Percentiles rank a stretch among this genome's conserved stretches.
Evolutionary conservation across 1,284 basidiomycete species (phyloP).

Genomic region (Cryptococcus sp.): DNA sequence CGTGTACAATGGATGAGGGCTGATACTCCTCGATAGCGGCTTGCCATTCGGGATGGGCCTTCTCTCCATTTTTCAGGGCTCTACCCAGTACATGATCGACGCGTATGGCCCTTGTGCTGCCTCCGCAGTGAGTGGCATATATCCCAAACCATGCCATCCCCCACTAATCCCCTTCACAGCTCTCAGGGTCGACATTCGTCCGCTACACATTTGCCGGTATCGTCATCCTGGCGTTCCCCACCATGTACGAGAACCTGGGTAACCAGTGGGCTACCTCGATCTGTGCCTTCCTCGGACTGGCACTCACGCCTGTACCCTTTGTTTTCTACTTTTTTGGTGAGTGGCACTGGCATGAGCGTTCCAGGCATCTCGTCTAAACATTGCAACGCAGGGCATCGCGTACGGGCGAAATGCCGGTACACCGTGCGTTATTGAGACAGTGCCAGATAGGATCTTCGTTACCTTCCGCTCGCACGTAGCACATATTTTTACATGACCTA

Average conservation of each 20-base stretch:
- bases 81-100: slow-evolving; percentile 29
- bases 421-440: slow-evolving; percentile 15
- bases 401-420: slow-evolving; percentile 12
- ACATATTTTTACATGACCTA: neutral
- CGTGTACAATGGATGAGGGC: neutral
- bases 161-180: slow-evolving; percentile 6
- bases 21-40: slow-evolving; percentile 10
- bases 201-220: slow-evolving; percentile 25
- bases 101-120: slow-evolving; percentile 31
- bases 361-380: neutral
- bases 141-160: neutral
- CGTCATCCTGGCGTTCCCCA: slow-evolving; percentile 26
- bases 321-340: slow-evolving; percentile 28
- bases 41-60: slow-evolving; percentile 27
- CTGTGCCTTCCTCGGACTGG: slow-evolving; percentile 21
- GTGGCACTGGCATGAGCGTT: neutral
- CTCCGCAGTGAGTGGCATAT: slow-evolving; percentile 23
- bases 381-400: slow-evolving; percentile 6
- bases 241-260: slow-evolving; percentile 24
- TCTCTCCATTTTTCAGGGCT: slow-evolving; percentile 28
- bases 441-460: neutral
- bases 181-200: slow-evolving; percentile 24
- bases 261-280: slow-evolving; percentile 30
- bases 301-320: slow-evolving; percentile 26
- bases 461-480: neutral